These are phyloP conservation scores for Gyromitra esculenta DNA, from an alignment of 2,329 filamentous ascomycete species.

Conservation along the genomic window DNA sequence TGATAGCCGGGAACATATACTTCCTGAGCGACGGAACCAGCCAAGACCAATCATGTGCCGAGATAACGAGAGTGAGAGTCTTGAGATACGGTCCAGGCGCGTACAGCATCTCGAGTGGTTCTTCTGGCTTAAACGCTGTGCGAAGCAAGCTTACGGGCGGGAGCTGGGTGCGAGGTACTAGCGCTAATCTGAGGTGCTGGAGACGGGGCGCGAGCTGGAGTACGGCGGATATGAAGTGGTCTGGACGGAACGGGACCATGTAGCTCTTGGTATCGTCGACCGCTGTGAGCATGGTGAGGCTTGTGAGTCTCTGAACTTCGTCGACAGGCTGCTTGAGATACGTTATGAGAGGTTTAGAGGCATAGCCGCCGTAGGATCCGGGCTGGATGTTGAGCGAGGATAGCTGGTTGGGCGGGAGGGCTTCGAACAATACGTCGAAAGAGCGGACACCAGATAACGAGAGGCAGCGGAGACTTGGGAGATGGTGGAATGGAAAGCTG, in stretches of 20 bases:
- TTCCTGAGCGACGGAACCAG: not conserved
- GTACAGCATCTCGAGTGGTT: not conserved
- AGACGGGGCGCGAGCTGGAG: not conserved
- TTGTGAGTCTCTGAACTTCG: not conserved
- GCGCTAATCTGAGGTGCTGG: not conserved
- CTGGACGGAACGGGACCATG: not conserved
- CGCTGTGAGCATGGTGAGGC: not conserved
- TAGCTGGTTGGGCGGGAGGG: not conserved
- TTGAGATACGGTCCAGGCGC: not conserved
- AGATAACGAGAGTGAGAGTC: not conserved
- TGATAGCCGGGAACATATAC: not conserved
- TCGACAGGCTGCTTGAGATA: not conserved
- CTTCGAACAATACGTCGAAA: not conserved
- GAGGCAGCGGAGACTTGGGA: conserved; percentile 5
- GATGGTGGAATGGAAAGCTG: not conserved
- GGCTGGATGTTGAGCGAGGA: not conserved
- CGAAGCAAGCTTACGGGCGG: not conserved
- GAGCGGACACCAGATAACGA: not conserved
- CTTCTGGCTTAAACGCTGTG: not conserved
- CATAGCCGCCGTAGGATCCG: not conserved
- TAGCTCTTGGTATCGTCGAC: not conserved
- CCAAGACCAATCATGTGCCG: conserved; percentile 3
- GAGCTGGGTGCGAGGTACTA: not conserved
- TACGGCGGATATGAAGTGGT: not conserved
- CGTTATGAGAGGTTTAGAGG: not conserved